Base-by-base conservation (phyloP, 2,329 filamentous ascomycete genomes). In the Rutstroemia sp. region DNA sequence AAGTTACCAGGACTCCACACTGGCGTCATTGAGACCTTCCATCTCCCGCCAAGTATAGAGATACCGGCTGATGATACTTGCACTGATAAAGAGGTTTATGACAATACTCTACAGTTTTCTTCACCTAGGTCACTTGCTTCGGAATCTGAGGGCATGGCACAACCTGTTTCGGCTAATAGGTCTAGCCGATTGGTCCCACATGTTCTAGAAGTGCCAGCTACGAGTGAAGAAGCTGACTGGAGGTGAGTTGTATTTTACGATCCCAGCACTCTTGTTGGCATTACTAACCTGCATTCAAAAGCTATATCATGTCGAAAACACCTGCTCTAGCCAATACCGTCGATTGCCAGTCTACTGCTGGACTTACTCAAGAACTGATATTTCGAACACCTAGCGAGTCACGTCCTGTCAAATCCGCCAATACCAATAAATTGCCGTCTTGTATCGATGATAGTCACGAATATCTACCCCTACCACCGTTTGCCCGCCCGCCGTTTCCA, bases 401-500 rank as follows among this genome's bases (percentile, higher is more conserved):
- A 16, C 23, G 2, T 23, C 14, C 39, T 16, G 14, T 40, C 39
- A 7, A 40, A 9, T 19, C 14, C 39, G 16, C 39, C 6, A 12
- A 40, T 16, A 16, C 14, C 39, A 40, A n/a, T n/a, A 40, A 30
- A 9, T 8, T 30, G 10, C 27, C 27, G 27, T 30, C 27, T 10
- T 36, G 45, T 30, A 25, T 63, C 14, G 61, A 69, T 39, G 65
- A 67, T 47, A 64, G 58, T 21, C 58, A 66, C 38, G 66, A 69
- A 52, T 67, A 67, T 42, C 39, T 58, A 30, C 64, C 51, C 61
- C 60, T 67, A 2, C 70, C 69, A 34, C 75, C 77, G 0, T 80
- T 83, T 57, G 72, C 74, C 6, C 75, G 82, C 23, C 70, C 75
- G 0, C 66, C 74, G 0, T 84, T 84, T 60, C 81, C 80, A 7